These are phyloP conservation scores for Sarocladiaceae sp. DNA, from an alignment of 2,329 filamentous ascomycete species.

Conservation along the genomic window DNA sequence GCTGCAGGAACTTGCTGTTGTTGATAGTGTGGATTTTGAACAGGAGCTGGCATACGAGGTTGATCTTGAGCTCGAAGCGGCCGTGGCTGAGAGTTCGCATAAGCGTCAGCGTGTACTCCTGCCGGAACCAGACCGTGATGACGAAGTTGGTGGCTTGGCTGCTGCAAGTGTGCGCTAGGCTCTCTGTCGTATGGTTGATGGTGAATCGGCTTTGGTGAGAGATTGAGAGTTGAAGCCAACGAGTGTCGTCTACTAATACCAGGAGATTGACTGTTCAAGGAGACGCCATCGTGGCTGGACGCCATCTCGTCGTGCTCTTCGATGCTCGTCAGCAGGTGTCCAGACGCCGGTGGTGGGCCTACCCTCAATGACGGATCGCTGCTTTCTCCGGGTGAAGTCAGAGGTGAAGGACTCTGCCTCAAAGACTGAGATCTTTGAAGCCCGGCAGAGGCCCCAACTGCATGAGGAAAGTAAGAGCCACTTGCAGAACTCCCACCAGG, in stretches of 20 bases:
- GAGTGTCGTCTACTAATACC: background rate
- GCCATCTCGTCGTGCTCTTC: constrained; percentile 1
- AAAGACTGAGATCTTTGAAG: constrained; percentile 2
- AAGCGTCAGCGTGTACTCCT: no score
- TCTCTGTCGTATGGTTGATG: no score
- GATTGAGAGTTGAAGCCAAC: background rate
- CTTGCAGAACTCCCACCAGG: background rate
- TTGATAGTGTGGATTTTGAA: no score
- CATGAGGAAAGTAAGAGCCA: background rate
- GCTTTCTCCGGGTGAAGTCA: background rate
- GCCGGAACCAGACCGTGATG: no score
- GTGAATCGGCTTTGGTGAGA: background rate
- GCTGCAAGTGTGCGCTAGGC: no score
- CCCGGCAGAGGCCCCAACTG: background rate
- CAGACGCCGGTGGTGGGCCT: background rate
- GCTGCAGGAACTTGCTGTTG: no score
- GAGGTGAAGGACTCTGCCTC: background rate
- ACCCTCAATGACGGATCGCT: background rate
- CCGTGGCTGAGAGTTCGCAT: no score
- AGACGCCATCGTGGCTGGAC: background rate
- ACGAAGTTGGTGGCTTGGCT: background rate
- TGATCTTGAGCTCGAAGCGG: no score
- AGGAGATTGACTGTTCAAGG: background rate
- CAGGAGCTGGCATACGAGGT: no score
- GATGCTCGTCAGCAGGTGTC: background rate